Percentiles rank a stretch among this genome's conserved stretches.
phyloP scores from a whole-genome alignment of 2,329 filamentous ascomycete species.

The Nigrospora osmanthi region DNA sequence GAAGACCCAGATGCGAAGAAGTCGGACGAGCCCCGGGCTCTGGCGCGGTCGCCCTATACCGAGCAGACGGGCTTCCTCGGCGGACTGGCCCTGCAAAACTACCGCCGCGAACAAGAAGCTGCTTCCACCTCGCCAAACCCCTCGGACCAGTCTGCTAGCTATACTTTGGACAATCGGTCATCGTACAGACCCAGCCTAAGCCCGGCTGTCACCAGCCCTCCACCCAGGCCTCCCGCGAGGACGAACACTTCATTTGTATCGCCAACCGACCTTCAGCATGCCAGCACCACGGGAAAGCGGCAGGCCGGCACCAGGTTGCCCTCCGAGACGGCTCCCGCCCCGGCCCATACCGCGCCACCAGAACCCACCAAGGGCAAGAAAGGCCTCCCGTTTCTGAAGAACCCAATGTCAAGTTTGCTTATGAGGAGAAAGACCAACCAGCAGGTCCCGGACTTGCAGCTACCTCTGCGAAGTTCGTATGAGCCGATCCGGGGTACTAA shows the following conservation, averaged over 20 bases:
- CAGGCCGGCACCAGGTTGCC: constrained; percentile 31
- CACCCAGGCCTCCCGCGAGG: constrained; percentile 15
- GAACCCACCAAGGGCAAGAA: constrained; percentile 43
- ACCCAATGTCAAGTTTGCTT: constrained; percentile 51
- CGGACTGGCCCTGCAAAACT: constrained; percentile 44
- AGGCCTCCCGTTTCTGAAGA: constrained; percentile 49
- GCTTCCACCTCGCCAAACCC: constrained; percentile 4
- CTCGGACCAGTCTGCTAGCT: constrained; percentile 9
- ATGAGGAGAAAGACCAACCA: constrained; percentile 49
- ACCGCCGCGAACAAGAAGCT: constrained; percentile 29
- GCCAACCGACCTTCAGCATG: constrained; percentile 39
- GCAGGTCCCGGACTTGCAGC: constrained; percentile 32
- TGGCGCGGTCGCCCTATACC: constrained; percentile 24
- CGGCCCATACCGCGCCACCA: constrained; percentile 19
- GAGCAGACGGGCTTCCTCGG: constrained; percentile 43
- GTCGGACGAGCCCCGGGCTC: constrained; percentile 18
- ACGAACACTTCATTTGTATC: constrained; percentile 37
- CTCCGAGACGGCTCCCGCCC: constrained; percentile 25
- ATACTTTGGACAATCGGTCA: constrained; percentile 6
- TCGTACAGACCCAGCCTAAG: constrained; percentile 13
- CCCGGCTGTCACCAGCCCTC: constrained; percentile 20
- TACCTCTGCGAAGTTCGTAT: constrained; percentile 38
- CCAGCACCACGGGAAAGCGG: constrained; percentile 28
- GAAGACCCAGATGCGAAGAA: not conserved
- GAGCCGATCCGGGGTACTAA: constrained; percentile 58